Evolutionary conservation across 2,329 filamentous ascomycete genomes (phyloP).

Genomic region (Mariannaea elegans): DNA sequence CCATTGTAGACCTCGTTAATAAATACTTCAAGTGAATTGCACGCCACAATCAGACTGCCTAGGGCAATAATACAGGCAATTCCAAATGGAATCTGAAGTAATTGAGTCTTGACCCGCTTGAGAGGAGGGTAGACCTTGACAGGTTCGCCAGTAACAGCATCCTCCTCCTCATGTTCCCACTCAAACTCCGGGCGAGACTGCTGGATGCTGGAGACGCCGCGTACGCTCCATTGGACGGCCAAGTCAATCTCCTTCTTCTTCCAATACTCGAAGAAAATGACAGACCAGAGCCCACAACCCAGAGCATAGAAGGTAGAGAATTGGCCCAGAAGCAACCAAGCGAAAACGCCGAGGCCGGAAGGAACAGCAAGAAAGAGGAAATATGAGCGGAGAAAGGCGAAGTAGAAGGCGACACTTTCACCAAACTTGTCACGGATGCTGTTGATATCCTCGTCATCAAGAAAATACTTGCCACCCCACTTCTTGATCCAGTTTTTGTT

Average conservation of each 20-base stretch:
- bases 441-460: conserved; percentile 74
- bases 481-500: conserved; percentile 80
- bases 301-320: conserved; percentile 86
- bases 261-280: conserved; percentile 95
- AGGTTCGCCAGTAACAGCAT: conserved; percentile 83
- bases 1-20: conserved; percentile 94
- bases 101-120: conserved; percentile 79
- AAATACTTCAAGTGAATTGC: conserved; percentile 94
- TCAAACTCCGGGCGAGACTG: conserved; percentile 79
- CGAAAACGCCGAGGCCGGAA: conserved; percentile 76
- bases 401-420: conserved; percentile 91
- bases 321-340: conserved; percentile 84
- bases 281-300: conserved; percentile 83
- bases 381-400: conserved; percentile 92
- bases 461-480: conserved; percentile 75
- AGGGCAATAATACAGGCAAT: conserved; percentile 75
- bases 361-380: conserved; percentile 87
- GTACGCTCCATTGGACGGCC: conserved; percentile 87
- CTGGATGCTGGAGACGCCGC: conserved; percentile 84
- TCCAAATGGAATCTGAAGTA: conserved; percentile 87
- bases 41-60: conserved; percentile 83
- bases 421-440: conserved; percentile 81
- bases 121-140: conserved; percentile 78
- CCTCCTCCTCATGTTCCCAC: conserved; percentile 79
- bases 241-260: conserved; percentile 91